Conservation (phyloP, 2,329 filamentous ascomycete genomes). For the Penicillium sp. region DNA sequence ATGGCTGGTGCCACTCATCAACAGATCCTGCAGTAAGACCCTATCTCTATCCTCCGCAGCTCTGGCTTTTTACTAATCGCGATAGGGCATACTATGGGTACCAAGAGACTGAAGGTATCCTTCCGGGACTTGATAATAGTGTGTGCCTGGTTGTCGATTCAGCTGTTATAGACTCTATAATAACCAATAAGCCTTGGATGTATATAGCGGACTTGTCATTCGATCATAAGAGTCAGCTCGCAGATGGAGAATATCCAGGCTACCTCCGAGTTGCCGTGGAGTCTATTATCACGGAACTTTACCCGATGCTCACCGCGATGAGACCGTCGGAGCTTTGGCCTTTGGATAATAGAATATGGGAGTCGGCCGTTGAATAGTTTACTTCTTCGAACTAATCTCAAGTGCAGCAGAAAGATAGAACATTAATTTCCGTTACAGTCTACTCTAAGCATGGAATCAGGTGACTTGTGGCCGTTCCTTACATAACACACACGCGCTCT, state of each 20-base stretch:
- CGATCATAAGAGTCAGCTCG: background rate
- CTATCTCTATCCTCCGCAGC: background rate
- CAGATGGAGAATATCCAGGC: background rate
- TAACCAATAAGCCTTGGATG: background rate
- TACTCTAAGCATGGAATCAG: background rate
- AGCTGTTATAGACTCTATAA: background rate
- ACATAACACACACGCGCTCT: conserved; percentile 18
- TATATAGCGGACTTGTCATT: background rate
- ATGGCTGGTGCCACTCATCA: background rate
- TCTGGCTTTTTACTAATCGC: background rate
- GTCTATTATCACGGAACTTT: background rate
- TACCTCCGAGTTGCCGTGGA: background rate
- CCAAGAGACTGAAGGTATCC: background rate
- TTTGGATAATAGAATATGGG: background rate
- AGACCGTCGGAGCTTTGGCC: background rate
- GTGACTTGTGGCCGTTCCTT: background rate
- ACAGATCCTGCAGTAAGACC: background rate
- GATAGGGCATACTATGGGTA: background rate
- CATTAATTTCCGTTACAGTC: too few species aligned
- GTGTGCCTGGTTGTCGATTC: background rate
- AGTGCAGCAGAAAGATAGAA: too few species aligned
- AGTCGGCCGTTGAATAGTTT: background rate
- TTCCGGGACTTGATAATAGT: background rate
- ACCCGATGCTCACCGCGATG: background rate
- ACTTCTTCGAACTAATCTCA: background rate